Evolutionary conservation across 2,329 filamentous ascomycete genomes (phyloP), one percentile per base, ranked within the genome.

Genomic region (Fusarium napiforme): DNA sequence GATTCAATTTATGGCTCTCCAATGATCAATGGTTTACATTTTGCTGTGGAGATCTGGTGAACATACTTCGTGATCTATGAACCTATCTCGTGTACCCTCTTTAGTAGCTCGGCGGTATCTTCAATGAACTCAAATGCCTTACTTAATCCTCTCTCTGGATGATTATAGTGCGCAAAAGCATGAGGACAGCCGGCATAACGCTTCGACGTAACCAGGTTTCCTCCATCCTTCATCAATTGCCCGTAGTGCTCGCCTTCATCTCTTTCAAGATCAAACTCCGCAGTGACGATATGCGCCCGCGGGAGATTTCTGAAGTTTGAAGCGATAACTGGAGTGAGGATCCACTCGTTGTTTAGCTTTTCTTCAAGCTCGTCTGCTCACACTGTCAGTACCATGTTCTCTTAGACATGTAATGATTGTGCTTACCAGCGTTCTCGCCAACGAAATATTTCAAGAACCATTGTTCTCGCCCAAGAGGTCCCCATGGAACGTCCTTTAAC

Each of bases 341-440:
- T 61, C 61, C 61, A 64, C 19, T 62, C 45, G 0, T 21, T 64
- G 8, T 52, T 37, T 6, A 64, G 1, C 2, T 37, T 37, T 2
- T 19, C 15, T 9, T 64, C 61, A 26, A 64, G 61, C 19, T 64
- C 39, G 3, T 61, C 61, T 64, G 7, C 28, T 1, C 2, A 4
- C 3, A 3, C 1, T 6, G 5, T 64, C 2, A 61, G 21, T 34
- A 7, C 1, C 8, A 9, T 3, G 0, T 30, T 30, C 9, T 49
- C 16, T 9, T 7, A 4, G 0, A 15, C 1, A 2, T 0, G 3
- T 2, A 2, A 4, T 5, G 0, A 4, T 16, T 12, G 4, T 21
- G 9, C 61, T 39, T 16, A 64, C 61, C 32, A 8, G 56, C 18
- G 2, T 62, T 23, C 10, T 64, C 16, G n/a, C 45, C 7, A 2